Percentiles rank a stretch among this genome's conserved stretches.
These are phyloP conservation scores for Blastobotrys arbuscula DNA, from an alignment of 1,139 yeast genomes.

Conservation along the genomic window DNA sequence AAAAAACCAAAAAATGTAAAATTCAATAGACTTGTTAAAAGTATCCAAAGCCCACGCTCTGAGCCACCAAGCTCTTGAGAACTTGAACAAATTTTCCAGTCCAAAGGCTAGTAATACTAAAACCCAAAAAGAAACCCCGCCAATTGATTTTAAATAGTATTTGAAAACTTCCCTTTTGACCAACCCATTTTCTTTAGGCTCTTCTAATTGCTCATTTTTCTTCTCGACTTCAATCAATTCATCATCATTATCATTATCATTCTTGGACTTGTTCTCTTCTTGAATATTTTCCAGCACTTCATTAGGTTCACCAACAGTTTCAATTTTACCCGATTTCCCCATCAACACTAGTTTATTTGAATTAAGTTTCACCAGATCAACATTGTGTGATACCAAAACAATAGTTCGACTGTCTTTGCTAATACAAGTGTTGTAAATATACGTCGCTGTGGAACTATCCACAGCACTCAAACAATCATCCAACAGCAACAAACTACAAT, in stretches of 20 bases:
- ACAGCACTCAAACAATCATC: conserved; percentile 95
- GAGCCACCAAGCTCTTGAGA: conserved; percentile 79
- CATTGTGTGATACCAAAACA: conserved; percentile 42
- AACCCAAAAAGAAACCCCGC: conserved; percentile 48
- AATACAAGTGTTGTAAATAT: conserved; percentile 45
- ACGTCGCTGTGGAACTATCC: conserved; percentile 62
- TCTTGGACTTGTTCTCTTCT: conserved; percentile 52
- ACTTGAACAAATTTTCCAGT: conserved; percentile 52
- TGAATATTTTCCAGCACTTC: conserved; percentile 42
- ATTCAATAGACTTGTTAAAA: neutral
- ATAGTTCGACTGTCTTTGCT: conserved; percentile 63
- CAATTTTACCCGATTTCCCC: conserved; percentile 74
- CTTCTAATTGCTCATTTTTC: conserved; percentile 68
- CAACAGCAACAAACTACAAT: conserved; percentile 68
- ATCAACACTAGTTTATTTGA: conserved; percentile 75
- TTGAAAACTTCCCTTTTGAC: conserved; percentile 66
- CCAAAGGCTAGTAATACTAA: neutral
- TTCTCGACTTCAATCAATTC: neutral
- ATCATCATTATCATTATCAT: neutral
- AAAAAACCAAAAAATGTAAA: conserved; percentile 30
- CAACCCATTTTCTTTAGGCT: conserved; percentile 75
- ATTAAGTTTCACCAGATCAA: conserved; percentile 69
- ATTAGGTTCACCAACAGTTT: conserved; percentile 71
- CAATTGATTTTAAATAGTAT: conserved; percentile 62
- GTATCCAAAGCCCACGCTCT: conserved; percentile 57